These are phyloP conservation scores for Clarireedia sp. DNA, from an alignment of 2,329 filamentous ascomycete genomes.

Conservation along the genomic window DNA sequence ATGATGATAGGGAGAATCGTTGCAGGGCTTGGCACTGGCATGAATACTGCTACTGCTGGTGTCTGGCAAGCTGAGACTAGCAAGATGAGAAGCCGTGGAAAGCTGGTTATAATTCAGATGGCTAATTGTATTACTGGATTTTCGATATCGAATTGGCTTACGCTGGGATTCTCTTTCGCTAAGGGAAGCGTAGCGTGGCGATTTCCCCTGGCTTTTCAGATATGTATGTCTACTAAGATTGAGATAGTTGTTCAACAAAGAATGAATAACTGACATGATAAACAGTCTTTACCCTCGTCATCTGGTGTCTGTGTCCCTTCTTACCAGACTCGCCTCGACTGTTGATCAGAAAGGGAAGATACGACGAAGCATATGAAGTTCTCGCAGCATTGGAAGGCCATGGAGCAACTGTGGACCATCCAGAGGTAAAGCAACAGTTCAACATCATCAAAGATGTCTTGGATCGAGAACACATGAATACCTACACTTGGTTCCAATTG, in stretches of 20 bases:
- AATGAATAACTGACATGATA: constrained; percentile 10
- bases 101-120: constrained; percentile 53
- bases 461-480: constrained; percentile 31
- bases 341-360: constrained; percentile 37
- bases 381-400: constrained; percentile 32
- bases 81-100: constrained; percentile 47
- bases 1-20: constrained; percentile 44
- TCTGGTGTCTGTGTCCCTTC: constrained; percentile 43
- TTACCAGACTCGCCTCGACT: constrained; percentile 45
- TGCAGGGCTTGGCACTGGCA: constrained; percentile 44
- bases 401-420: constrained; percentile 22
- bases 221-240: not conserved
- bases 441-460: constrained; percentile 35
- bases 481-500: constrained; percentile 35
- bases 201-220: constrained; percentile 53
- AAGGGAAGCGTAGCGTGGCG: constrained; percentile 43
- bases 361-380: constrained; percentile 37
- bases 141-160: constrained; percentile 44
- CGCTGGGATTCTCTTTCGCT: constrained; percentile 48
- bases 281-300: constrained; percentile 50
- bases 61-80: constrained; percentile 56
- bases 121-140: constrained; percentile 47
- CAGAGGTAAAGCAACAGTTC: constrained; percentile 44
- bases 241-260: not conserved
- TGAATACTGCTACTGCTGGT: constrained; percentile 42